phyloP scores from a whole-genome alignment of 768 basidiomycete genomes.

The Clavulina sp. region DNA sequence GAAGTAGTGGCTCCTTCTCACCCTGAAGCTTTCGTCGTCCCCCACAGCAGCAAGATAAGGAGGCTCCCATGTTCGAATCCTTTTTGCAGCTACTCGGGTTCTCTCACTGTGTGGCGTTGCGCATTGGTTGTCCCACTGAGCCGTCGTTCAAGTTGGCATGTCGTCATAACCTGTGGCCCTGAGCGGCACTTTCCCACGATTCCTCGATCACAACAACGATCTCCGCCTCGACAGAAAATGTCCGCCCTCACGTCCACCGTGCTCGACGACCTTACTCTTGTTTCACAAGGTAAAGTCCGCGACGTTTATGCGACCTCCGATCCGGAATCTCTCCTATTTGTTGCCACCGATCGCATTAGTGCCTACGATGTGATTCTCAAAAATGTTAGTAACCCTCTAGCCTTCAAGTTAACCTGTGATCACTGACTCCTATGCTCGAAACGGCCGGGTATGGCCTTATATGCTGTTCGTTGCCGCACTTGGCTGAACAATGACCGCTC shows the following conservation, averaged over 20 bases:
- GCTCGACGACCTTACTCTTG: conserved; percentile 34
- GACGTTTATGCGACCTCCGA: conserved; percentile 61
- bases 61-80: no score
- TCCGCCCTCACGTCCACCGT: conserved; percentile 5
- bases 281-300: conserved; percentile 89
- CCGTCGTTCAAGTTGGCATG: no score
- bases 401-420: not conserved
- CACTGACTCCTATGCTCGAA: not conserved
- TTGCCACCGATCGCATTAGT: conserved; percentile 90
- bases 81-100: no score
- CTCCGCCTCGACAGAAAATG: no score
- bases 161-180: no score
- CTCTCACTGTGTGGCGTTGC: no score
- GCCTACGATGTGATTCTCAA: conserved; percentile 91
- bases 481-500: not conserved
- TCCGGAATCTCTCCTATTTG: conserved; percentile 52
- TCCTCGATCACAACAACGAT: no score
- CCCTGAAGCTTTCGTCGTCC: no score
- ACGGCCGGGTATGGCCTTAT: not conserved
- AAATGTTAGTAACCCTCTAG: conserved; percentile 35
- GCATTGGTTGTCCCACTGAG: no score
- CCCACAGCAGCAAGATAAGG: no score
- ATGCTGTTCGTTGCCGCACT: not conserved
- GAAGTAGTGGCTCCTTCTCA: no score
- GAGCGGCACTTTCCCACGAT: no score